phyloP scores from a whole-genome alignment of 2,329 filamentous ascomycete genomes.

The Cladosporium oxysporum region DNA sequence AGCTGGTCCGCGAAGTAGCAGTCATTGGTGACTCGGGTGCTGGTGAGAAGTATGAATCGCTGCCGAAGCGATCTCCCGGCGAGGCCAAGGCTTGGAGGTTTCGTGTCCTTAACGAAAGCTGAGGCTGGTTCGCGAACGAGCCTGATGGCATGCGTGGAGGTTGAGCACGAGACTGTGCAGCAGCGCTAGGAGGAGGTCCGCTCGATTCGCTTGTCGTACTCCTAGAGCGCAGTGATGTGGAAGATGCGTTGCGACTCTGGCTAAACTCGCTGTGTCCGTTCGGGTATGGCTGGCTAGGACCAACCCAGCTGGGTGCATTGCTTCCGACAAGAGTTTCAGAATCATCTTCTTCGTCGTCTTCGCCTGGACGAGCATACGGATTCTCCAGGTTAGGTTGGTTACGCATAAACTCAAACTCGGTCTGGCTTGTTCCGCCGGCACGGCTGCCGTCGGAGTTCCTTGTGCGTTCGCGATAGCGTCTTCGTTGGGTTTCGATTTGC shows the following conservation, averaged over 20 bases:
- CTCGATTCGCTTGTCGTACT: constrained; percentile 72
- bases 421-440: constrained; percentile 53
- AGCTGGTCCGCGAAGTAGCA: constrained; percentile 68
- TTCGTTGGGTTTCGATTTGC: constrained; percentile 74
- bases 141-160: constrained; percentile 73
- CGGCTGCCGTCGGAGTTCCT: constrained; percentile 43
- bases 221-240: constrained; percentile 70
- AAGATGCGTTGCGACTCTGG: constrained; percentile 70
- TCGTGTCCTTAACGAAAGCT: constrained; percentile 70
- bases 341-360: constrained; percentile 58
- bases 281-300: constrained; percentile 12
- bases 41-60: constrained; percentile 94
- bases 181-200: constrained; percentile 53
- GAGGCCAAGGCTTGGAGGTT: constrained; percentile 56
- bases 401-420: constrained; percentile 80
- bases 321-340: constrained; percentile 40
- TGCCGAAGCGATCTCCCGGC: constrained; percentile 56
- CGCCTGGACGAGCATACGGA: constrained; percentile 69
- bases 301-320: constrained; percentile 23
- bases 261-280: constrained; percentile 45
- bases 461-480: constrained; percentile 51
- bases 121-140: constrained; percentile 43
- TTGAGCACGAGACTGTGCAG: constrained; percentile 52
- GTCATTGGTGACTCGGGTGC: constrained; percentile 71
- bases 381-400: constrained; percentile 72